phyloP scores from a whole-genome alignment of 176 grass and related monocot species.

The Olyra latifolia region DNA sequence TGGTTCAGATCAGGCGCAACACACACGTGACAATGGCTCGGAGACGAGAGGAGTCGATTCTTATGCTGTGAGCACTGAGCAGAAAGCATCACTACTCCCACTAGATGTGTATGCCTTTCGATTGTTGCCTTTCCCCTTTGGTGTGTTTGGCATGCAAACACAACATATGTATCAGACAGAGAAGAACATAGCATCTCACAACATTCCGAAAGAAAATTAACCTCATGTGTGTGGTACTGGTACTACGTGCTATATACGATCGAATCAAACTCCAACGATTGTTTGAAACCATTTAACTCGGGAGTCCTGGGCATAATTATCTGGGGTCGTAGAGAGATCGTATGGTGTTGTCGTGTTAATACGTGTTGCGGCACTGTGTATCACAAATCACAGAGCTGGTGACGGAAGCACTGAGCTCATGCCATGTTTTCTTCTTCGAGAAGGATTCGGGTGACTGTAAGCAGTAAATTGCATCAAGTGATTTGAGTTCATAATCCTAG shows the following conservation, averaged over 20 bases:
- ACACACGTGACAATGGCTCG: not conserved
- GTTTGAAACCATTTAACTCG: not conserved
- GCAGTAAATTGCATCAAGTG: not conserved
- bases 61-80: not conserved
- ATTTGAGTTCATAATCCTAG: not conserved
- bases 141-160: no score
- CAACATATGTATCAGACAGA: no score
- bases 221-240: not conserved
- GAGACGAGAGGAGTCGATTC: not conserved
- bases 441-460: no score
- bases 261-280: not conserved
- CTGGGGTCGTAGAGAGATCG: no score
- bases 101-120: not conserved
- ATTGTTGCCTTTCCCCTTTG: not conserved
- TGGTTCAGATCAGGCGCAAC: no score
- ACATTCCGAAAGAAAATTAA: not conserved
- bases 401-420: not conserved
- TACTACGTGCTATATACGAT: no score
- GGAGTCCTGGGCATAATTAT: not conserved
- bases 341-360: not conserved
- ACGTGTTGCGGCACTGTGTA: not conserved
- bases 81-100: not conserved
- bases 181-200: slow-evolving; percentile 26
- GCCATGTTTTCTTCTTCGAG: not conserved
- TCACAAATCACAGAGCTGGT: not conserved